Percentiles rank a stretch among this genome's conserved stretches.
Evolutionary conservation across 1,284 basidiomycete genomes (phyloP).

Genomic region (Marasmius fiardii): DNA sequence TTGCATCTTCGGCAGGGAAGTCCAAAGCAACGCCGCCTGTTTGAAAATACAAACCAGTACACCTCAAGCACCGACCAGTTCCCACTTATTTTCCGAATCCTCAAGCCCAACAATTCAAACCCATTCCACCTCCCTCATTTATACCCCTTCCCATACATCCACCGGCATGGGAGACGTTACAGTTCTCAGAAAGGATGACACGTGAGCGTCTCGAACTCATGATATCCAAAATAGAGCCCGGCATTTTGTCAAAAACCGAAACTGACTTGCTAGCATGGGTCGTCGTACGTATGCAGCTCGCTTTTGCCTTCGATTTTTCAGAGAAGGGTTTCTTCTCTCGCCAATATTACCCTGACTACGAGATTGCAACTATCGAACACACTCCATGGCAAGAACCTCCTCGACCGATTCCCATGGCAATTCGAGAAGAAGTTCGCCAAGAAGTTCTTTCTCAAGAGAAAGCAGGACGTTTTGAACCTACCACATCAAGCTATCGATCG

Average conservation of each 20-base stretch:
- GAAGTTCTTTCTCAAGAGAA: not conserved
- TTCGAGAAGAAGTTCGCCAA: not conserved
- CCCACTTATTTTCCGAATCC: constrained; percentile 28
- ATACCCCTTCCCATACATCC: constrained; percentile 19
- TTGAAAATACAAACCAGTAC: constrained; percentile 28
- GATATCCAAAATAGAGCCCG: constrained; percentile 12
- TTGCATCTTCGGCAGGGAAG: not conserved
- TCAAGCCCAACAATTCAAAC: no score
- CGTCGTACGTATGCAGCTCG: constrained; percentile 12
- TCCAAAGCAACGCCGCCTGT: not conserved
- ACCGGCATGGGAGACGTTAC: constrained; percentile 7
- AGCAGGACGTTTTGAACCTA: no score
- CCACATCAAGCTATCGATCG: constrained; percentile 27
- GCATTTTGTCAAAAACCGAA: constrained; percentile 16
- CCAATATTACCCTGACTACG: constrained; percentile 30
- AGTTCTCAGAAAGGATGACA: constrained; percentile 11
- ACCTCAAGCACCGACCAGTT: constrained; percentile 27
- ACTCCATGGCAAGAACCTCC: no score
- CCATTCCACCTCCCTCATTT: constrained; percentile 13
- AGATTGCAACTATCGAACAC: constrained; percentile 30
- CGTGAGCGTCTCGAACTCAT: constrained; percentile 16
- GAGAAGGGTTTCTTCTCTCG: constrained; percentile 28
- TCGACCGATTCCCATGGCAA: constrained; percentile 18
- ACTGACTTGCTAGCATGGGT: no score
- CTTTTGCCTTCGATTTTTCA: constrained; percentile 22